These are phyloP conservation scores for Neofusicoccum cordaticola DNA, from an alignment of 2,329 filamentous ascomycete species.

Conservation along the genomic window DNA sequence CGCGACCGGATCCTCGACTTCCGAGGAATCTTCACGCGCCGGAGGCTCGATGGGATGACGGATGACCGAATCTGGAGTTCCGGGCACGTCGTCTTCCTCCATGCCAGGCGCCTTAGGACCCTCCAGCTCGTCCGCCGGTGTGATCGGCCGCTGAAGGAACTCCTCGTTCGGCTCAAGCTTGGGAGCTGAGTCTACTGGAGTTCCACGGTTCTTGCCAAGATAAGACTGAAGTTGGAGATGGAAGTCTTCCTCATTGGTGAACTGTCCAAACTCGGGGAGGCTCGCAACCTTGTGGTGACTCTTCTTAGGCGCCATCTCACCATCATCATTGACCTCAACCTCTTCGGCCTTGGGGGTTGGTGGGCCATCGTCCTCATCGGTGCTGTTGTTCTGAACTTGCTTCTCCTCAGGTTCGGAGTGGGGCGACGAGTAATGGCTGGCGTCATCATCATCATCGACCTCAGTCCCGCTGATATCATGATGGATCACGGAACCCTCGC, in stretches of 20 bases:
- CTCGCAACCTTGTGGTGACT: not conserved
- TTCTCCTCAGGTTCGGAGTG: conserved; percentile 28
- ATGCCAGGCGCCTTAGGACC: conserved; percentile 54
- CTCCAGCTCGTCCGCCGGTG: conserved; percentile 32
- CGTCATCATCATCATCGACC: conserved; percentile 55
- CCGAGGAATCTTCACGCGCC: conserved; percentile 36
- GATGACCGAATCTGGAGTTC: conserved; percentile 87
- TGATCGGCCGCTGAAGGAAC: conserved; percentile 51
- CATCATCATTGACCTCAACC: conserved; percentile 22
- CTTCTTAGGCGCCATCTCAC: not conserved
- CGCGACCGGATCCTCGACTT: conserved; percentile 73
- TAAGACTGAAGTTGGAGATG: conserved; percentile 56
- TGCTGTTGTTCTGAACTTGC: conserved; percentile 33
- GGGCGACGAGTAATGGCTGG: conserved; percentile 53
- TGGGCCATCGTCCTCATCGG: conserved; percentile 42
- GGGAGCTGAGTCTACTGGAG: conserved; percentile 27
- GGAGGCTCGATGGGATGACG: conserved; percentile 62
- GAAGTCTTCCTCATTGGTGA: conserved; percentile 51
- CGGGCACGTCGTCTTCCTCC: conserved; percentile 56
- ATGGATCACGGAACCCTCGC: conserved; percentile 55
- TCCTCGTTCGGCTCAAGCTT: conserved; percentile 40
- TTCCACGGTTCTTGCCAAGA: conserved; percentile 37
- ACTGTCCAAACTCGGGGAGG: conserved; percentile 49
- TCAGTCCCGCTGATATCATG: conserved; percentile 42
- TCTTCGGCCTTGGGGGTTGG: conserved; percentile 44